Percentiles rank a stretch among this genome's conserved stretches.
phyloP scores from a whole-genome alignment of 306 rosid species.

The Arachis stenosperma region DNA sequence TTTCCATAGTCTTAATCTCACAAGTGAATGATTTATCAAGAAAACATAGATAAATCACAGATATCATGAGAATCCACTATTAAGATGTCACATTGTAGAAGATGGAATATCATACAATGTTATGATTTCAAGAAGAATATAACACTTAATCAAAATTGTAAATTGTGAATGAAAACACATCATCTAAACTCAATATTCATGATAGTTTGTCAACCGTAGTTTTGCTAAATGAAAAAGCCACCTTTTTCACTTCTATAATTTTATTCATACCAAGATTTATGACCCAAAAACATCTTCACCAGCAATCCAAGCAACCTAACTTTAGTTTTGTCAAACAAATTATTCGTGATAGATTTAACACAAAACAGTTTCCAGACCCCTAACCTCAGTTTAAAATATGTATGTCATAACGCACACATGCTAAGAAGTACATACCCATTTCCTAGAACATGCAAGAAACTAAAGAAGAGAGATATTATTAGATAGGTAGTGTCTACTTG shows the following conservation, averaged over 20 bases:
- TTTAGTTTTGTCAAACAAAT: neutral
- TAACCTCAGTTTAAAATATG: neutral
- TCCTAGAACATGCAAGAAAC: too few relatives aligned
- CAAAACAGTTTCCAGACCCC: neutral
- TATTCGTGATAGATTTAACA: neutral
- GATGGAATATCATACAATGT: constrained; percentile 28
- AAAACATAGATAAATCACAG: constrained; percentile 12
- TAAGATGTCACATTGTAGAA: constrained; percentile 14
- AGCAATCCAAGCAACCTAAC: neutral
- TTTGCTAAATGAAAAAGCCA: neutral
- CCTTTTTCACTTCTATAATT: neutral
- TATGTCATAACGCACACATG: neutral
- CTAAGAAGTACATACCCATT: too few relatives aligned
- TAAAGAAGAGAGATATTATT: too few relatives aligned
- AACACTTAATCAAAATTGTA: neutral
- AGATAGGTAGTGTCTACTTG: too few relatives aligned
- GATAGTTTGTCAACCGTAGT: too few relatives aligned
- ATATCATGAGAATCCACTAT: neutral
- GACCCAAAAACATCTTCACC: neutral
- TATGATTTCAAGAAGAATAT: neutral
- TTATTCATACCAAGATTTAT: neutral
- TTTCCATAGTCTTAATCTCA: constrained; percentile 3
- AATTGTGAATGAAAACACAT: too few relatives aligned
- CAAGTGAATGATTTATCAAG: constrained; percentile 12
- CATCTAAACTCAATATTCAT: neutral